phyloP scores from a whole-genome alignment of 805 yeast species.

The Sugiyamaella qingdaonensis region DNA sequence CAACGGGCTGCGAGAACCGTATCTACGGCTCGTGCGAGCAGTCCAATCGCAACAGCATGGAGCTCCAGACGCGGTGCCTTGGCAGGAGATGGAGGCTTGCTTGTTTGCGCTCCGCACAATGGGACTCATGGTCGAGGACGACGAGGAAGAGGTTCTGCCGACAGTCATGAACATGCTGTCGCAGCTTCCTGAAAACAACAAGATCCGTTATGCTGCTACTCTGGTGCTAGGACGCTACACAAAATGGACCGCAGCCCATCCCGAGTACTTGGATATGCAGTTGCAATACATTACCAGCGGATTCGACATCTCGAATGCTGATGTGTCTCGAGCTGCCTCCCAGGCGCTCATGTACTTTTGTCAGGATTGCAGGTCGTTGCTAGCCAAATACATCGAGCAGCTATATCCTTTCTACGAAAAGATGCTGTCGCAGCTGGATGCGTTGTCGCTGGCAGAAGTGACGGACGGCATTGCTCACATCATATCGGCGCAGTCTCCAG shows the following conservation, averaged over 20 bases:
- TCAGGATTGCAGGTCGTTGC: slow-evolving; percentile 72
- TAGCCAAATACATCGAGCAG: slow-evolving; percentile 68
- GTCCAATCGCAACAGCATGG: slow-evolving; percentile 34
- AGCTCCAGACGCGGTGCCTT: slow-evolving; percentile 35
- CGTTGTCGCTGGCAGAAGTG: slow-evolving; percentile 68
- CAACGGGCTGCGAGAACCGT: slow-evolving; percentile 67
- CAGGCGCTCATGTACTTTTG: slow-evolving; percentile 93
- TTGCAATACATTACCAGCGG: slow-evolving; percentile 80
- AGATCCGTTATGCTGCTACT: slow-evolving; percentile 87
- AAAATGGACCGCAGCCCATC: slow-evolving; percentile 88
- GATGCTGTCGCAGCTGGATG: slow-evolving; percentile 52
- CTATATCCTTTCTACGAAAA: slow-evolving; percentile 66
- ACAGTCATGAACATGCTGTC: slow-evolving; percentile 65
- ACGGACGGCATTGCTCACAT: slow-evolving; percentile 89
- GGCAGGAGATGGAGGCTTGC: slow-evolving; percentile 92
- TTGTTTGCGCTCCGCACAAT: slow-evolving; percentile 85
- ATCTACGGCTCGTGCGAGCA: slow-evolving; percentile 47
- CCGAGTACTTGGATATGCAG: slow-evolving; percentile 75
- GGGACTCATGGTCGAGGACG: slow-evolving; percentile 81
- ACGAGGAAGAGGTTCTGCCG: slow-evolving; percentile 67
- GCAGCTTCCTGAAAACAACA: slow-evolving; percentile 76
- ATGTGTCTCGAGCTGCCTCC: slow-evolving; percentile 76
- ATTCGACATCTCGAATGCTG: slow-evolving; percentile 50
- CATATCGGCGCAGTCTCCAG: slow-evolving; percentile 51
- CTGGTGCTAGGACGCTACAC: slow-evolving; percentile 94